Evolutionary conservation across 495 filamentous ascomycete species (phyloP).

Genomic region (Cetradonia linearis): DNA sequence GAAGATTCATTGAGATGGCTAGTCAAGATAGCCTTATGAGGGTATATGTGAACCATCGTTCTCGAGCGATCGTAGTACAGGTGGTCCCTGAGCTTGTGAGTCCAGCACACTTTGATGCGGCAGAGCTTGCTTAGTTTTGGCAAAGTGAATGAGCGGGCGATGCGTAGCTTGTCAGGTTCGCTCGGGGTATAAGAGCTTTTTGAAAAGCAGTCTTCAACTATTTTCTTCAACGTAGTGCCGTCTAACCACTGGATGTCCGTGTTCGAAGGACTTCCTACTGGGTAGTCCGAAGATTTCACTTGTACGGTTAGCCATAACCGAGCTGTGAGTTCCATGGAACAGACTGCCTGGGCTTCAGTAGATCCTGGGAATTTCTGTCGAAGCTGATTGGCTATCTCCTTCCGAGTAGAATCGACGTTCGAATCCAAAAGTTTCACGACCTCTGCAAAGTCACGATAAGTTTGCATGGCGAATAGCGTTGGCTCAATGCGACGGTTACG

Average conservation of each 20-base stretch:
- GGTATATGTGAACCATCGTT: not conserved
- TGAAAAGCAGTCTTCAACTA: not conserved
- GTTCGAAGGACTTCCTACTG: too few relatives aligned
- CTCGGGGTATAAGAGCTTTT: not conserved
- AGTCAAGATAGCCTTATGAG: not conserved
- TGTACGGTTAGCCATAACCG: not conserved
- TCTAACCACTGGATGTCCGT: too few relatives aligned
- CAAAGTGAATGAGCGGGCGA: not conserved
- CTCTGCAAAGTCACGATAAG: not conserved
- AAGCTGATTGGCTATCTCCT: not conserved
- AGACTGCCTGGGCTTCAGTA: not conserved
- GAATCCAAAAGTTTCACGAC: not conserved
- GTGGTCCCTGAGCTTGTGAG: not conserved
- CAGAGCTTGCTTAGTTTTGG: not conserved
- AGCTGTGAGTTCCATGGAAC: not conserved
- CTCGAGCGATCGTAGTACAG: not conserved
- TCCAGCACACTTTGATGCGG: not conserved
- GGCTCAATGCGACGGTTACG: not conserved
- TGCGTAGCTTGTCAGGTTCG: not conserved
- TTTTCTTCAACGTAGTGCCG: not conserved
- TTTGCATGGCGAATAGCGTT: not conserved
- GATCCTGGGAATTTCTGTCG: not conserved
- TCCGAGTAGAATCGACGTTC: not conserved
- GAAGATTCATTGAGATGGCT: not conserved
- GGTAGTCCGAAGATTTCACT: not conserved